Percentiles rank a stretch among this genome's conserved stretches.
These are phyloP conservation scores for Monilinia laxa DNA, from an alignment of 2,329 filamentous ascomycete genomes.

Conservation along the genomic window DNA sequence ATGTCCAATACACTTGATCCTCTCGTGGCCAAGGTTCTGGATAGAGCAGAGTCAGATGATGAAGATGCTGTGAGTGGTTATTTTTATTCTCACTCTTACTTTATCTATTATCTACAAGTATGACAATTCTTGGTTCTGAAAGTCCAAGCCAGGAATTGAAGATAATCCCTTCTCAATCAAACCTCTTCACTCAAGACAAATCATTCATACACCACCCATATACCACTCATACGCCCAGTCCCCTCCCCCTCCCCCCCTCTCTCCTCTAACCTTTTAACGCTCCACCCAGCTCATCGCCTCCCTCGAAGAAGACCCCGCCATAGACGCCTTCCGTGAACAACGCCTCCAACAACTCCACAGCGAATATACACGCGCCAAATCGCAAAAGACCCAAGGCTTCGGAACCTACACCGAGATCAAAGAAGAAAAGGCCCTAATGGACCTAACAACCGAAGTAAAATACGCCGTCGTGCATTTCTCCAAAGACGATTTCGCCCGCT, in stretches of 20 bases:
- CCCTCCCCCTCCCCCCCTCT: neutral
- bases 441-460: constrained; percentile 44
- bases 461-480: constrained; percentile 45
- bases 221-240: neutral
- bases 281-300: constrained; percentile 54
- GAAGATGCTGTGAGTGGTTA: constrained; percentile 48
- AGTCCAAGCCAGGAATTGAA: neutral
- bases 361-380: constrained; percentile 53
- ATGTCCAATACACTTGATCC: constrained; percentile 44
- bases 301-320: constrained; percentile 51
- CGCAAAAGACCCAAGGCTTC: constrained; percentile 51
- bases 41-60: constrained; percentile 48
- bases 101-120: neutral
- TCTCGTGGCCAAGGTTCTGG: constrained; percentile 52
- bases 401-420: constrained; percentile 56
- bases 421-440: constrained; percentile 58
- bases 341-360: constrained; percentile 57
- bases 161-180: neutral
- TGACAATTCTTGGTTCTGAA: neutral
- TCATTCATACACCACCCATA: neutral
- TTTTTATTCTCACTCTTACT: neutral
- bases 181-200: neutral
- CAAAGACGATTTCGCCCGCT: constrained; percentile 45
- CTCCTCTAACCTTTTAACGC: neutral
- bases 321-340: constrained; percentile 56